Conservation (phyloP, 164 flowering plant species). For the Berberis vulgaris region DNA sequence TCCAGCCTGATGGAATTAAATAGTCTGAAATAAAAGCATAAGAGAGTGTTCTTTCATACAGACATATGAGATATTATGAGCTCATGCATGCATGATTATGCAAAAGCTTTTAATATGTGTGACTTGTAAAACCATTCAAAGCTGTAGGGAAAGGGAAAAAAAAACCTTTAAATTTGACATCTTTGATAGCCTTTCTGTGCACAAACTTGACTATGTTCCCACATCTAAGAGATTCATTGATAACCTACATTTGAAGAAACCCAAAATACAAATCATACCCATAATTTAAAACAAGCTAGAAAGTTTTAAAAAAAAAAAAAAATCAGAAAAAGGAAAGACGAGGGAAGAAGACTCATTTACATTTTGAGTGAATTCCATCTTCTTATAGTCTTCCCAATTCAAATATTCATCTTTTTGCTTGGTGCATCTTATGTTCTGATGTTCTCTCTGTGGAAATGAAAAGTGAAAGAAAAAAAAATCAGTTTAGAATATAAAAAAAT, state of each 20-base stretch:
- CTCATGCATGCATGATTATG: constrained; percentile 20
- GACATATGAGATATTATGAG: constrained; percentile 1
- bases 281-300: not conserved
- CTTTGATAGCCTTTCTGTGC: constrained; percentile 67
- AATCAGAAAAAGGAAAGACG: not conserved
- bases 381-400: constrained; percentile 61
- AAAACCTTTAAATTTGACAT: constrained; percentile 55
- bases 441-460: constrained; percentile 33
- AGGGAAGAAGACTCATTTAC: constrained; percentile 17
- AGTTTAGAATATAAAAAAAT: not conserved
- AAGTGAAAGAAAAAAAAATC: not conserved
- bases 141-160: not conserved
- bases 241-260: constrained; percentile 31
- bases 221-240: constrained; percentile 57
- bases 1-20: constrained; percentile 63
- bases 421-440: constrained; percentile 32
- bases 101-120: not conserved
- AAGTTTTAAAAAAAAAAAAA: not conserved
- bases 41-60: not conserved
- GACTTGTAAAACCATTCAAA: not conserved
- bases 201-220: constrained; percentile 70
- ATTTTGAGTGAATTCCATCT: constrained; percentile 58
- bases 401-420: constrained; percentile 37
- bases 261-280: not conserved
- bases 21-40: constrained; percentile 29